Evolutionary conservation across 23 red algal species (phyloP).

Genomic region (Gracilariopsis chorda): DNA sequence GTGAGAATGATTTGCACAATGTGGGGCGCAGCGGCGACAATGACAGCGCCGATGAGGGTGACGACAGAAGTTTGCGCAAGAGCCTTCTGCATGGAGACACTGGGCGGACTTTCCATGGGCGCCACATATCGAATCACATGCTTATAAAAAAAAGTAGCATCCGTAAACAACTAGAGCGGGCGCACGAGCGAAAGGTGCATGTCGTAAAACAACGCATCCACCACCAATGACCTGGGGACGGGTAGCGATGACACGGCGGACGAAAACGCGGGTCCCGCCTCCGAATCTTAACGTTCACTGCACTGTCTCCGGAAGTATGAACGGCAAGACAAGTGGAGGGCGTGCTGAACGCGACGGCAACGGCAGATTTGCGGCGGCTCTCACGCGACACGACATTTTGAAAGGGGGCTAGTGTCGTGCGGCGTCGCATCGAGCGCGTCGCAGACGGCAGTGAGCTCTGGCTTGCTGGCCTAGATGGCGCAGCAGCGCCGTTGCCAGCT

Average conservation of each 20-base stretch:
- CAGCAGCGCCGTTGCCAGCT: too few species aligned
- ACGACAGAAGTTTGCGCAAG: neutral
- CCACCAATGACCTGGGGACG: constrained; percentile 23
- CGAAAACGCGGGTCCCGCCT: neutral
- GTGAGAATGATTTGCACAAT: neutral
- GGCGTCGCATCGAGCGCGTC: too few species aligned
- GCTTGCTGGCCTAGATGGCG: too few species aligned
- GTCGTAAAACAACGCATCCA: constrained; percentile 6
- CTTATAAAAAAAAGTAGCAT: constrained; percentile 4
- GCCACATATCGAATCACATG: neutral
- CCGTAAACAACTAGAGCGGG: constrained; percentile 52
- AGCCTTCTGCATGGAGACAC: neutral
- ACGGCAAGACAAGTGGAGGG: too few species aligned
- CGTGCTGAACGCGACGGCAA: too few species aligned
- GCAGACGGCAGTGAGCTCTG: too few species aligned
- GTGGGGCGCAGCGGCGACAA: neutral
- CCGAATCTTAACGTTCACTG: constrained; percentile 2
- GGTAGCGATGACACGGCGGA: neutral
- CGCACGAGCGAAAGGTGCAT: neutral
- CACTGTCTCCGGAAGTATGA: neutral
- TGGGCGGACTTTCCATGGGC: neutral
- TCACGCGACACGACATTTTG: too few species aligned
- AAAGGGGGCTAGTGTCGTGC: too few species aligned
- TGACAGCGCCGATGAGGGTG: constrained; percentile 7
- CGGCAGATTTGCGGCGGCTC: too few species aligned